A percentile compares a stretch with the other conserved stretches of the same genome.
These are phyloP conservation scores for Aspergillus versicolor DNA, from an alignment of 2,329 filamentous ascomycete genomes.

Conservation along the genomic window DNA sequence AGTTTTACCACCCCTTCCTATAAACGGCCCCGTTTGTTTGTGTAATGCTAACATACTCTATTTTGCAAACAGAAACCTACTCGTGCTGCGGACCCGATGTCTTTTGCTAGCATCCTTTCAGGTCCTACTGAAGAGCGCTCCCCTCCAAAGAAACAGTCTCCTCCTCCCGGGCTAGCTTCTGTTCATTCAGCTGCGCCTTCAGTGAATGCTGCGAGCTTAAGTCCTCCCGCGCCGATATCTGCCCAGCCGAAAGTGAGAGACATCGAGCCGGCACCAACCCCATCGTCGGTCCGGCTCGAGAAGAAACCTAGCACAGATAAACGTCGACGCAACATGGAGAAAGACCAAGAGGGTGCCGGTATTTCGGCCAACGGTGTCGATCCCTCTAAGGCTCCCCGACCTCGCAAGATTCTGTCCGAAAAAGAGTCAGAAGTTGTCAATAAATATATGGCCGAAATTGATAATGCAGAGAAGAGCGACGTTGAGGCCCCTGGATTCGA, in stretches of 20 bases:
- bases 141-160: constrained; percentile 50
- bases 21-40: background rate
- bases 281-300: constrained; percentile 29
- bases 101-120: constrained; percentile 90
- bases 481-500: constrained; percentile 55
- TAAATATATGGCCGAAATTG: constrained; percentile 61
- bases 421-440: constrained; percentile 70
- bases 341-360: constrained; percentile 21
- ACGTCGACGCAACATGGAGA: constrained; percentile 24
- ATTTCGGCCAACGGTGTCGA: constrained; percentile 27
- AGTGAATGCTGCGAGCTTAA: constrained; percentile 3
- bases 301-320: constrained; percentile 29
- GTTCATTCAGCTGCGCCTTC: constrained; percentile 19
- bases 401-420: constrained; percentile 56
- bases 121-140: constrained; percentile 64
- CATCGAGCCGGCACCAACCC: constrained; percentile 25
- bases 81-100: constrained; percentile 84
- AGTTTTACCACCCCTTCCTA: constrained; percentile 4
- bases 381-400: constrained; percentile 17
- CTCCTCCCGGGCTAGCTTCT: constrained; percentile 35
- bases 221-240: constrained; percentile 23
- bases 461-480: constrained; percentile 58
- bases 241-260: constrained; percentile 22
- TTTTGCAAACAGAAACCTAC: constrained; percentile 60
- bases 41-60: background rate